Conservation (phyloP, 2,329 filamentous ascomycete genomes). For the Bipolaris sorokiniana region DNA sequence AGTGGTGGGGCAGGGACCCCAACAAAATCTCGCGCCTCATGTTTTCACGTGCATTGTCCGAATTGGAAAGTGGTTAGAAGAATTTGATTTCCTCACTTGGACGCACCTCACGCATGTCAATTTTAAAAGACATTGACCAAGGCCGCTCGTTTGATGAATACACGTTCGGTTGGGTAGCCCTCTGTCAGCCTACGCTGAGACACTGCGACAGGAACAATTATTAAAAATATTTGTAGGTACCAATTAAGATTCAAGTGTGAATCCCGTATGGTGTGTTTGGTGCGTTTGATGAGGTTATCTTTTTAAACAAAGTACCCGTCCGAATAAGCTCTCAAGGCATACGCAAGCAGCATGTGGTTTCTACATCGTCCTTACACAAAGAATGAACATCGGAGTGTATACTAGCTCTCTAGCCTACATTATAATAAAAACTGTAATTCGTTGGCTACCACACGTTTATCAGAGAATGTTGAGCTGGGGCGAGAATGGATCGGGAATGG, state of each 20-base stretch:
- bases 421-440: neutral
- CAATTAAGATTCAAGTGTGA: too few species aligned
- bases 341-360: neutral
- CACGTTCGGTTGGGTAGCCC: neutral
- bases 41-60: neutral
- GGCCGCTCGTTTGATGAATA: neutral
- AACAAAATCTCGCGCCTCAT: neutral
- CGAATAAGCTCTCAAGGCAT: neutral
- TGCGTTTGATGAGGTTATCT: neutral
- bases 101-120: neutral
- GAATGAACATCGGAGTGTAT: neutral
- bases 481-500: slow-evolving; percentile 1
- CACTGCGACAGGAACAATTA: too few species aligned
- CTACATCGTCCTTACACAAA: neutral
- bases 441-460: neutral
- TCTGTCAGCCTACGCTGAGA: neutral
- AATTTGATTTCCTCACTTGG: too few species aligned
- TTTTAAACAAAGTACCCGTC: neutral
- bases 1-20: neutral
- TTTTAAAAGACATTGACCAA: neutral
- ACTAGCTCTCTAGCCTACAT: neutral
- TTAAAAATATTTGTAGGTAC: too few species aligned
- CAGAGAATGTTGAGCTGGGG: slow-evolving; percentile 1
- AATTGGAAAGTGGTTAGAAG: neutral
- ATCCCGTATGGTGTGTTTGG: too few species aligned